These are phyloP conservation scores for Aspergillus arachidicola DNA, from an alignment of 2,329 filamentous ascomycete species.

Conservation along the genomic window DNA sequence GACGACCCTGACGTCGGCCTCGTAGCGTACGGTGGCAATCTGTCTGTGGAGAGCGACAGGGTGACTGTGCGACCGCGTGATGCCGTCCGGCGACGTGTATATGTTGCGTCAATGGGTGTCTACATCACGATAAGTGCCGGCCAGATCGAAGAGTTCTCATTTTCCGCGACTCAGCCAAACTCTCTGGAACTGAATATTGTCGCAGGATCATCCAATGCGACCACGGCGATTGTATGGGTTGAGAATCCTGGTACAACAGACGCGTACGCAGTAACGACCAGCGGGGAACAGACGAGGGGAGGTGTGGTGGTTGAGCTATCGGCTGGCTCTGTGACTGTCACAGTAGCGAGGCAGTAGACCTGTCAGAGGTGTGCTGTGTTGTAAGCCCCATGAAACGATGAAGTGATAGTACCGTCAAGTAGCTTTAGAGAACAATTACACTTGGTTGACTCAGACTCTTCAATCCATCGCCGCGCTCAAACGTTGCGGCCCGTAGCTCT, in stretches of 20 bases:
- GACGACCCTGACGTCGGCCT: neutral
- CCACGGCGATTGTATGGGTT: slow-evolving; percentile 16
- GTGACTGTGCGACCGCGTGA: slow-evolving; percentile 22
- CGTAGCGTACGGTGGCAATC: neutral
- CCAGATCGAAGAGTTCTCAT: slow-evolving; percentile 14
- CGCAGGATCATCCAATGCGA: slow-evolving; percentile 7
- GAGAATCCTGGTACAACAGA: slow-evolving; percentile 16
- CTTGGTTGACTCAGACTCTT: neutral
- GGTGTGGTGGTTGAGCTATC: neutral
- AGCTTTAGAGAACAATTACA: neutral
- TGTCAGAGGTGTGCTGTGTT: no score
- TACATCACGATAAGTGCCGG: slow-evolving; percentile 21
- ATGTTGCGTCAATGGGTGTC: slow-evolving; percentile 20
- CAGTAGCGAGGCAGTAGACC: neutral
- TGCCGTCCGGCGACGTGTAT: slow-evolving; percentile 20
- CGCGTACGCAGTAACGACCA: slow-evolving; percentile 1
- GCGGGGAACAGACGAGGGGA: neutral
- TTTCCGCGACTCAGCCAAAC: slow-evolving; percentile 2
- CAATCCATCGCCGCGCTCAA: neutral
- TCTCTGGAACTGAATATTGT: slow-evolving; percentile 3
- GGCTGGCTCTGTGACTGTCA: neutral
- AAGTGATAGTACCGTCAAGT: neutral
- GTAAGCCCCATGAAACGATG: no score
- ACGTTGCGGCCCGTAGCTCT: neutral
- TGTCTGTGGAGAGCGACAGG: neutral